Base-by-base conservation (phyloP, 495 filamentous ascomycete species). In the Xylaria castorea region DNA sequence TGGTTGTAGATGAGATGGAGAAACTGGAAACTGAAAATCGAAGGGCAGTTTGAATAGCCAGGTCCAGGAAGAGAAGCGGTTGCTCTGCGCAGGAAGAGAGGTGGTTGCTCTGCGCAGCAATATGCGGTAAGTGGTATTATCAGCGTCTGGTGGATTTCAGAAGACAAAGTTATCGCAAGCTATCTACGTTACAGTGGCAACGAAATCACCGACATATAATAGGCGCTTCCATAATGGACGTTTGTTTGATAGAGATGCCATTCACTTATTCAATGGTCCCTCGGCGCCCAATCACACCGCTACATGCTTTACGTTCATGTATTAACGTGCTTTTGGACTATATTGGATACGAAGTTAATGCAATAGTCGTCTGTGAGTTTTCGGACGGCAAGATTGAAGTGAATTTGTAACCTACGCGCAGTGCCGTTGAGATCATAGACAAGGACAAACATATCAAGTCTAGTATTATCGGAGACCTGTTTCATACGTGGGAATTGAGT, bases 351-450 rank as follows among this genome's bases (percentile, higher is more conserved):
- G n/a, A n/a, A n/a, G n/a, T n/a, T n/a, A n/a, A 91, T 70, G 89
- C 87, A 14, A 85, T 91, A 3, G 89, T 88, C 0, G 80, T 92
- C 40, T 85, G 91, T 8, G 90, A 92, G 80, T 91, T 91, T 78
- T 86, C 84, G 68, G 85, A 84, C 51, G 89, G 88, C 27, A 83
- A 85, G 75, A 86, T 92, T 44, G 89, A 83, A 0, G 84, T 91
- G 25, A 91, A 91, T 72, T 82, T 81, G 20, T 27, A 58, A 58
- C 53, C 53, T 5, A 58, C 27, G 34, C 53, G 27, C 4, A 7
- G 32, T n/a, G 57, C 32, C 7, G 32, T 60, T 8, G 30, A 60
- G 30, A 60, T 38, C 16, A 60, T 60, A 12, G 57, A 60, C 57
- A 60, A 60, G 32, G 30, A 36, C 16, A 58, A 58, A 27, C 8